A percentile compares a stretch with the other conserved stretches of the same genome.
These are phyloP conservation scores for Isochrysis galbana DNA, from an alignment of 78 protist genomes.

Conservation along the genomic window DNA sequence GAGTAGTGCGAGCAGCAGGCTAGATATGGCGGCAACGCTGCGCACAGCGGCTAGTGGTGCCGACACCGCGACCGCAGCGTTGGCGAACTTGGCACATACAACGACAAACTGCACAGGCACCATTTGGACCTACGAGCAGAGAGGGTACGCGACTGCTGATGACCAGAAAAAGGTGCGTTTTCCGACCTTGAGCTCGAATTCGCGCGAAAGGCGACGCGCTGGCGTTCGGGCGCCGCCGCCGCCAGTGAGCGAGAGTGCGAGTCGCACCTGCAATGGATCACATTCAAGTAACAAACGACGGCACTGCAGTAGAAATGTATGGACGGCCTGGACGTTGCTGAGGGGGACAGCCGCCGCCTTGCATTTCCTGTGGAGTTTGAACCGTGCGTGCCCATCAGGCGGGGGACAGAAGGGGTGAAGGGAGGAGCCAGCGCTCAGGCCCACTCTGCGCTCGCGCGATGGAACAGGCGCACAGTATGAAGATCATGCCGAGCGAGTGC, in stretches of 20 bases:
- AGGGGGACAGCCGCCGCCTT: slow-evolving; percentile 7
- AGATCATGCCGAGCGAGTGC: slow-evolving; percentile 26
- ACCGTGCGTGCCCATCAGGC: no score
- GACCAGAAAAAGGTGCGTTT: no score
- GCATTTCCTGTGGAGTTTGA: not conserved
- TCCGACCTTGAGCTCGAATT: no score
- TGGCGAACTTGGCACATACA: not conserved
- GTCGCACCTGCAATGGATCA: not conserved
- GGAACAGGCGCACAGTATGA: not conserved
- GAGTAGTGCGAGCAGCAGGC: no score
- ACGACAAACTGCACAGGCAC: not conserved
- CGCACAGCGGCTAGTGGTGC: not conserved
- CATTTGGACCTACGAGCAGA: not conserved
- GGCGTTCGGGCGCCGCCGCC: no score
- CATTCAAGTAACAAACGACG: not conserved
- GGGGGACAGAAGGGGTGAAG: not conserved
- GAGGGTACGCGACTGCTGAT: no score
- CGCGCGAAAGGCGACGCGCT: no score
- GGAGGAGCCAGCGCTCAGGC: not conserved
- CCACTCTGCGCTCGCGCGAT: not conserved
- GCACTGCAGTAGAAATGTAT: not conserved
- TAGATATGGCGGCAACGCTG: no score
- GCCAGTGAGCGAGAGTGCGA: no score
- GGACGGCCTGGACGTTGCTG: not conserved
- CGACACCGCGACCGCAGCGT: not conserved